These are phyloP conservation scores for Corymbia citriodora DNA, from an alignment of 441 rosid genomes.

Conservation along the genomic window DNA sequence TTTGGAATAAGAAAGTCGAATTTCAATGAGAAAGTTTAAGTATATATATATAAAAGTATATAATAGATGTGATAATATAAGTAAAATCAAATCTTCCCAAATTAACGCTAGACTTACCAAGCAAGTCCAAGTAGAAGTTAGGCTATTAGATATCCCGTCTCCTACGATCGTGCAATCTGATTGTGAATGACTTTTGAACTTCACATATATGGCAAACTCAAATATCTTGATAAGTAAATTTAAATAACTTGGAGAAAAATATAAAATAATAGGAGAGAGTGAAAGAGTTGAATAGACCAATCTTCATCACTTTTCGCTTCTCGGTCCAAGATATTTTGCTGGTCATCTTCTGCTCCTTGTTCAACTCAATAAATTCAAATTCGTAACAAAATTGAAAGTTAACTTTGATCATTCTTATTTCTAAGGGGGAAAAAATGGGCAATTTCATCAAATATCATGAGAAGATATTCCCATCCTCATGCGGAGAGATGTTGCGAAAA, in stretches of 20 bases:
- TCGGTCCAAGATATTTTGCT: neutral
- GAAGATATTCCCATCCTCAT: neutral
- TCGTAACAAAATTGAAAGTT: neutral
- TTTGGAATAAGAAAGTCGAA: too few relatives aligned
- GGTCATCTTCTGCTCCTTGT: rapidly evolving
- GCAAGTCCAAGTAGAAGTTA: neutral
- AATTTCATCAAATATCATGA: neutral
- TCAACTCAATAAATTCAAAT: neutral
- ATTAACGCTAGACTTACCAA: neutral
- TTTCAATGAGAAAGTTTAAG: too few relatives aligned
- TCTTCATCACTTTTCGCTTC: neutral
- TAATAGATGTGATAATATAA: too few relatives aligned
- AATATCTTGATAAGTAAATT: too few relatives aligned
- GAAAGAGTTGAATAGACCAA: neutral
- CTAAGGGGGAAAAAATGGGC: neutral
- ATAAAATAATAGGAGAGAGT: neutral
- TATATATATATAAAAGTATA: neutral
- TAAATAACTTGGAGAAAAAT: neutral
- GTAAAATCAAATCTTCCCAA: neutral
- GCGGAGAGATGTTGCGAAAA: rapidly evolving
- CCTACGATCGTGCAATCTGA: neutral
- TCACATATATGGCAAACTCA: neutral
- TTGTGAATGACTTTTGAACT: too few relatives aligned
- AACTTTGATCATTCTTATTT: neutral
- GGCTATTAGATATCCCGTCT: too few relatives aligned